Base-by-base conservation (phyloP, 1,139 yeast genomes). In the Protomyces lactucae-debilis region DNA sequence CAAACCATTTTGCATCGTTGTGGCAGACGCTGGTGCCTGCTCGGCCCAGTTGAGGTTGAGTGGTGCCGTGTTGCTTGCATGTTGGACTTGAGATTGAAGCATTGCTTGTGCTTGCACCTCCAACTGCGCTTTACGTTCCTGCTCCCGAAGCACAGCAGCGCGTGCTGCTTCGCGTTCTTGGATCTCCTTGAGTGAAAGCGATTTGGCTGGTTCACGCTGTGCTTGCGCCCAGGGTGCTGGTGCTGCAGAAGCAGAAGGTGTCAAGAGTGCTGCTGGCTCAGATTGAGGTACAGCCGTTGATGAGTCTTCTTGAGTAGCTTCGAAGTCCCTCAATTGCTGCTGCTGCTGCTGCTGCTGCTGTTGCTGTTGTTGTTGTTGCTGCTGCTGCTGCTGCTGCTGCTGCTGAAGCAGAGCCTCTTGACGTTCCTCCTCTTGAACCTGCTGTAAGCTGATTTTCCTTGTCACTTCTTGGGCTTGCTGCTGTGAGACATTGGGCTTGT, bases 101-200 rank as follows among this genome's bases (percentile, higher is more conserved):
- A 23, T 52, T 6, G 48, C 57, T 6, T 3, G 56, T 18, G 40
- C 40, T 37, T 53, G 64, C 9, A 37, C 59, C 10, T 54, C 59
- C 36, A 25, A 18, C 2, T 36, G 39, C 12, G 54, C 53, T 54
- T 61, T 66, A 6, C 63, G 43, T 43, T 68, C 77, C 68, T 57
- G 71, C 56, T 57, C 70, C 69, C 72, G 65, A 72, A 73, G 79
- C 48, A 65, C 69, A 40, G 82, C 83, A 54, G 85, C 65, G 52
- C 66, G 55, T 25, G 55, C 65, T 16, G 68, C 86, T 72, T 87
- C 95, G 67, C 85, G 75, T 68, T 79, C 82, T 73, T 87, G 93
- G 68, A 88, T 86, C 72, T 88, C 89, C 66, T 84, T 83, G 69
- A 88, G 77, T 0, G 89, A 80, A 66, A 85, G 76, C n/a, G 57